Base-by-base conservation (phyloP, 2,329 filamentous ascomycete genomes). In the Epichloe brachyelytri region DNA sequence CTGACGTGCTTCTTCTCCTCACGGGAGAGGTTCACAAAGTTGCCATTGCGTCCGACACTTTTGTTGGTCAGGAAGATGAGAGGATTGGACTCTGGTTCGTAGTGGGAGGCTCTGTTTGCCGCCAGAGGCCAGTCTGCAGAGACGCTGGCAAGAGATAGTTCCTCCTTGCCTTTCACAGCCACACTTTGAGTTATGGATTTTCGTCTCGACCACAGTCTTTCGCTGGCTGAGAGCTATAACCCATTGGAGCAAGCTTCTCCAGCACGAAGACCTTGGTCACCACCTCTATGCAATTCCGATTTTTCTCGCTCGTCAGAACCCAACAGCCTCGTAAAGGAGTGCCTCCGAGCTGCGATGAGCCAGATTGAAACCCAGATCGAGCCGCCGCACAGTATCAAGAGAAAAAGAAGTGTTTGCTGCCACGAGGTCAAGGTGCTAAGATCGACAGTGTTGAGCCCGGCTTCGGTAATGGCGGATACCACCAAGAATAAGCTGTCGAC, bases 401-500 rank as follows among this genome's bases (percentile, higher is more conserved):
- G 53, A 58, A 82, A 85, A 10, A 88, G 69, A 39, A 85, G 65
- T 30, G 78, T 67, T 62, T 88, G 85, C 63, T 88, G 84, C 60
- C 81, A 83, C 0, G 77, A 82, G 39, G 80, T 86, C 59, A 87
- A 60, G 30, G 72, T 68, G 51, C 77, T 82, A 22, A 86, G 66
- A 59, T 83, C 79, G 57, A 81, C 75, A 1, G 82, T 84, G 58
- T 85, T 86, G 51, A 87, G 68, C 0, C 84, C 84, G 6, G 82
- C 77, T 49, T 79, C 72, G 6, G 81, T 85, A 69, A 86, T 82
- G 43, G 82, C 81, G 51, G 79, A 83, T 40, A 82, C 72, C 48
- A 77, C 76, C 48, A 86, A 65, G 61, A 86, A 87, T 15, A 87
- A 63, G n/a, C 78, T 74, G 60, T 87, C 82, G 38, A 74, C 73